These are phyloP conservation scores for Pleurotus sapidus DNA, from an alignment of 768 basidiomycete genomes.

Conservation along the genomic window DNA sequence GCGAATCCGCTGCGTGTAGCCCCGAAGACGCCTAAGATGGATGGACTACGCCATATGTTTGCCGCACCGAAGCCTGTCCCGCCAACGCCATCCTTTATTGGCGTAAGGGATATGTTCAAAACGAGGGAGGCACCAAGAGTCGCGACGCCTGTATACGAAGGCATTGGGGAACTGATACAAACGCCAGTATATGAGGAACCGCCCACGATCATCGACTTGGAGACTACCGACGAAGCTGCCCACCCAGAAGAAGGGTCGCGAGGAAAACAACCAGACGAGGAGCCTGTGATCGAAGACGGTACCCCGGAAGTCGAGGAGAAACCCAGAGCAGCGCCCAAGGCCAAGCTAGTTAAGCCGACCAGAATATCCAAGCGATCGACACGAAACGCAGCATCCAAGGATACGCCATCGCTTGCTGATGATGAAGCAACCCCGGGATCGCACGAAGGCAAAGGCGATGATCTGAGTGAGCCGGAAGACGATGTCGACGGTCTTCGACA, in stretches of 20 bases:
- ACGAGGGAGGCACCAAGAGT: background rate
- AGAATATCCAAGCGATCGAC: constrained; percentile 2
- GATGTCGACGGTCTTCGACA: background rate
- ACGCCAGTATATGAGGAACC: constrained; percentile 4
- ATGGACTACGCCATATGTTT: constrained; percentile 6
- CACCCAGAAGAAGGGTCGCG: background rate
- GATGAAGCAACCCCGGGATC: constrained; percentile 5
- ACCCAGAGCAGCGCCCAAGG: background rate
- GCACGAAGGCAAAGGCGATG: background rate
- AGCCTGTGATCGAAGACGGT: background rate
- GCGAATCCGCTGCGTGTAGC: background rate
- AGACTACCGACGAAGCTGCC: background rate
- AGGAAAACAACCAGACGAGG: background rate
- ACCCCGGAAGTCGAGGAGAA: background rate
- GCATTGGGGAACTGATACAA: constrained; percentile 10
- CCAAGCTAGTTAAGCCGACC: background rate
- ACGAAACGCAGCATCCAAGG: background rate
- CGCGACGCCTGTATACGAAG: constrained; percentile 10
- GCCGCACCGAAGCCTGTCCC: background rate
- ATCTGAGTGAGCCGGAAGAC: background rate
- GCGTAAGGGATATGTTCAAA: constrained; percentile 9
- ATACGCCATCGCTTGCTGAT: constrained; percentile 8
- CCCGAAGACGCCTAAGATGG: constrained; percentile 8
- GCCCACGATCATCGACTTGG: too few relatives aligned
- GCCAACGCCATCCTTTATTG: constrained; percentile 10